Percentiles rank a stretch among this genome's conserved stretches.
phyloP scores from a whole-genome alignment of 108 stramenopile species.

The Cylindrotheca fusiformis region DNA sequence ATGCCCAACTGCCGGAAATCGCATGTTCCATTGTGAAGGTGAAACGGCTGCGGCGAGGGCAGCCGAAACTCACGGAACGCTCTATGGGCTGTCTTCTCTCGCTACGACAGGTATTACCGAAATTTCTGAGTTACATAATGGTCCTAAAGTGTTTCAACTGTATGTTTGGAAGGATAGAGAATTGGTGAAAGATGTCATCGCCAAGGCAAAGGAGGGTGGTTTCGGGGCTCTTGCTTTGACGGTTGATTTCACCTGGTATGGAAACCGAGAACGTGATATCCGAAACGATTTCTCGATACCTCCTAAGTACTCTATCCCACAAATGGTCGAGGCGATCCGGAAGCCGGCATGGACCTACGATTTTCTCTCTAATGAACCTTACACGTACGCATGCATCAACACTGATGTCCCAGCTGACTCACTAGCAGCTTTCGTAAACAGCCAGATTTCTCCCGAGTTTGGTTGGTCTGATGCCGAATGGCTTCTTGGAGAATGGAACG shows the following conservation, averaged over 20 bases:
- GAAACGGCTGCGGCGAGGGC: slow-evolving; percentile 90
- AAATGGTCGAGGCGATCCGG: slow-evolving; percentile 80
- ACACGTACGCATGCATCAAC: slow-evolving; percentile 90
- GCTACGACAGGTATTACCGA: slow-evolving; percentile 87
- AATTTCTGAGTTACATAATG: slow-evolving; percentile 67
- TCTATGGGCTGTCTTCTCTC: slow-evolving; percentile 85
- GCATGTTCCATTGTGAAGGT: slow-evolving; percentile 94
- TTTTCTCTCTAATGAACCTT: slow-evolving; percentile 83
- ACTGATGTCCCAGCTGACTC: slow-evolving; percentile 89
- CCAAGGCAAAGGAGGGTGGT: slow-evolving; percentile 92
- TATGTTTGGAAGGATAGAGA: slow-evolving; percentile 98
- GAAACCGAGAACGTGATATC: slow-evolving; percentile 95
- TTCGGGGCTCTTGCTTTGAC: slow-evolving; percentile 94
- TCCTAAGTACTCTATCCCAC: slow-evolving; percentile 78
- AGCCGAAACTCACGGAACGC: slow-evolving; percentile 77
- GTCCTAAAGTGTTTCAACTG: slow-evolving; percentile 93
- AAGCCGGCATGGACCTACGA: slow-evolving; percentile 93
- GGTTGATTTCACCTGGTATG: slow-evolving; percentile 97
- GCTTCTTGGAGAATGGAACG: slow-evolving; percentile 91
- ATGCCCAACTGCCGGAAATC: slow-evolving; percentile 89
- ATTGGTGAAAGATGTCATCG: slow-evolving; percentile 89
- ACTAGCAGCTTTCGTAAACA: slow-evolving; percentile 94
- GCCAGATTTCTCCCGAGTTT: slow-evolving; percentile 91
- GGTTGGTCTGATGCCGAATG: slow-evolving; percentile 96
- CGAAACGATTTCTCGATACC: slow-evolving; percentile 97